Percentiles rank a stretch among this genome's conserved stretches.
Evolutionary conservation across 2,329 filamentous ascomycete genomes (phyloP).

Genomic region (Fusarium circinatum): DNA sequence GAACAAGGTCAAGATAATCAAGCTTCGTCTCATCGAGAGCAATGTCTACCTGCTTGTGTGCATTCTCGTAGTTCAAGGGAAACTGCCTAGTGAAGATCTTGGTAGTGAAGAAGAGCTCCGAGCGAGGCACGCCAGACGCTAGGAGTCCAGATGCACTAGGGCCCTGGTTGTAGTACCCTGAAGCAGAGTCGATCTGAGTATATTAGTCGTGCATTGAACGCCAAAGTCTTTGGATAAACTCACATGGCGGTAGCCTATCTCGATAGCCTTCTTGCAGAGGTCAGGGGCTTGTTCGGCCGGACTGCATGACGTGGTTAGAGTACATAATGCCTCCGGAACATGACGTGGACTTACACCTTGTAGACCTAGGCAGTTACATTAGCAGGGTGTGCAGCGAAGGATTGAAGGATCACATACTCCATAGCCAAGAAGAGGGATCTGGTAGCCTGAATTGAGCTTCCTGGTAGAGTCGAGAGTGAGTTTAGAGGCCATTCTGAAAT

Average conservation of each 20-base stretch:
- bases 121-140: conserved; percentile 54
- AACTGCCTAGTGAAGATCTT: conserved; percentile 59
- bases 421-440: conserved; percentile 63
- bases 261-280: conserved; percentile 58
- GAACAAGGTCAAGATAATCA: conserved; percentile 73
- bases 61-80: conserved; percentile 67
- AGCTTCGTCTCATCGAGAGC: conserved; percentile 71
- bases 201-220: neutral
- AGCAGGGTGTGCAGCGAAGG: neutral
- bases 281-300: conserved; percentile 47
- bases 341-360: conserved; percentile 56
- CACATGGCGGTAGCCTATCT: conserved; percentile 65
- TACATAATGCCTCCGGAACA: neutral
- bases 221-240: conserved; percentile 8
- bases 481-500: conserved; percentile 56
- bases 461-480: conserved; percentile 59
- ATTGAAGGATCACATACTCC: conserved; percentile 55
- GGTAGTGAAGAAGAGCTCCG: conserved; percentile 65
- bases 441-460: conserved; percentile 66
- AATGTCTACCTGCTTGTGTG: conserved; percentile 70
- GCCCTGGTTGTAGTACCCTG: conserved; percentile 62
- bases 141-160: conserved; percentile 58
- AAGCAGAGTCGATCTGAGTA: conserved; percentile 63
- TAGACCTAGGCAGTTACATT: conserved; percentile 55
- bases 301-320: conserved; percentile 36